These are phyloP conservation scores for Hibiscus trionum DNA, from an alignment of 345 rosid genomes.

Conservation along the genomic window DNA sequence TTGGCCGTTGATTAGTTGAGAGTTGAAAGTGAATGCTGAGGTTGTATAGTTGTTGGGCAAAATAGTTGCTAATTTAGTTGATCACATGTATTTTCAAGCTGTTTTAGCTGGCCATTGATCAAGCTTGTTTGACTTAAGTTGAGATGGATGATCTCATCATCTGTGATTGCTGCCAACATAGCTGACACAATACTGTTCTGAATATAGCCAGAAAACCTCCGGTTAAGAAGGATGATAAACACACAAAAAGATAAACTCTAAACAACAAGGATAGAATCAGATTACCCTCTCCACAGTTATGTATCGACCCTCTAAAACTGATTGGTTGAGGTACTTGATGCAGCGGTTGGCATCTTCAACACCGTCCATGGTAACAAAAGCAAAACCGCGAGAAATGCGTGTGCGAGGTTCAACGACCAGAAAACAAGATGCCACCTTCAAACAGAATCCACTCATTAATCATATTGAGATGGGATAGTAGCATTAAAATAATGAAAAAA, in stretches of 20 bases:
- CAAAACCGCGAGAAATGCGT: constrained; percentile 92
- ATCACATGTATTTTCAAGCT: constrained; percentile 90
- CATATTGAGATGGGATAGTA: neutral
- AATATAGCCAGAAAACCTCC: constrained; percentile 90
- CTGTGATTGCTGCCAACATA: constrained; percentile 98
- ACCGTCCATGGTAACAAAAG: constrained; percentile 77
- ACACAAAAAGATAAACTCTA: constrained; percentile 16
- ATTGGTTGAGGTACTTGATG: constrained; percentile 91
- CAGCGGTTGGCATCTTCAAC: constrained; percentile 83
- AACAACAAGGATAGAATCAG: constrained; percentile 8
- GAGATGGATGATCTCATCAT: constrained; percentile 78
- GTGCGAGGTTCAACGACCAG: constrained; percentile 96
- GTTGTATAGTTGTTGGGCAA: constrained; percentile 74
- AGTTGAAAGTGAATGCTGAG: constrained; percentile 88
- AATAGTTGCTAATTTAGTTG: constrained; percentile 88
- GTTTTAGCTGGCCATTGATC: constrained; percentile 91
- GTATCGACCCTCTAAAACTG: constrained; percentile 88
- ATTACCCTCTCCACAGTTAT: constrained; percentile 98
- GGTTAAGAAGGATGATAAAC: constrained; percentile 48
- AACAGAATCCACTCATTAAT: constrained; percentile 7
- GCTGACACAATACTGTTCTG: constrained; percentile 89
- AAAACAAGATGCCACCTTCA: constrained; percentile 78
- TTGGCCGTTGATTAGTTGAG: constrained; percentile 98
- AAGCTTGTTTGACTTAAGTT: constrained; percentile 88
- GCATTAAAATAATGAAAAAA: neutral